Evolutionary conservation across 1,139 yeast species (phyloP).

Genomic region (Kodamaea suecica): DNA sequence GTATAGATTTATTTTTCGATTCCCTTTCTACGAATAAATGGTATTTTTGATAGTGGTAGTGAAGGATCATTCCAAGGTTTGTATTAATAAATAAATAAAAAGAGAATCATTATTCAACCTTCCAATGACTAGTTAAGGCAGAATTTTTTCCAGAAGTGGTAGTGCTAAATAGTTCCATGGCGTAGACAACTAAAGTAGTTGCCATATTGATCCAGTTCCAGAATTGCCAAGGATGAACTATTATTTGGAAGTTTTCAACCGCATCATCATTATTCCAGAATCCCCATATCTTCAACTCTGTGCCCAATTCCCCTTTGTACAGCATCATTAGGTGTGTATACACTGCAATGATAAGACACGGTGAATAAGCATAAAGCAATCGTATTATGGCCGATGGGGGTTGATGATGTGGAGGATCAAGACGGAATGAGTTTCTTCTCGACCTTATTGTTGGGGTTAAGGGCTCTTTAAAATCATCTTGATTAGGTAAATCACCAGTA

Average conservation of each 20-base stretch:
- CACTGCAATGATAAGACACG: conserved; percentile 89
- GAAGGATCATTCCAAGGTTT: background rate
- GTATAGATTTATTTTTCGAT: background rate
- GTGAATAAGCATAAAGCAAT: conserved; percentile 81
- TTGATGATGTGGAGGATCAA: conserved; percentile 22
- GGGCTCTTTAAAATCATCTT: conserved; percentile 1
- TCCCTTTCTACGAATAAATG: conserved; percentile 4
- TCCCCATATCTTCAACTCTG: conserved; percentile 59
- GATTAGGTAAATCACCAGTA: conserved; percentile 1
- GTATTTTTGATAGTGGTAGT: conserved; percentile 2
- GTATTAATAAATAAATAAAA: background rate
- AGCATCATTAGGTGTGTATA: conserved; percentile 92
- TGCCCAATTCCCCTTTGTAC: conserved; percentile 73
- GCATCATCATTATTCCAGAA: conserved; percentile 33
- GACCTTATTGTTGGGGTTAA: conserved; percentile 3
- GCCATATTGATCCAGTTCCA: conserved; percentile 97
- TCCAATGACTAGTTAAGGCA: conserved; percentile 27
- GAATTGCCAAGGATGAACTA: conserved; percentile 81
- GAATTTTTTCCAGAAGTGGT: conserved; percentile 29
- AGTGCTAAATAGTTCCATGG: conserved; percentile 62
- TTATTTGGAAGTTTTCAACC: conserved; percentile 23
- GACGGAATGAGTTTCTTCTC: conserved; percentile 13
- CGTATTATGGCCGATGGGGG: conserved; percentile 49
- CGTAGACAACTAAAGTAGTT: conserved; percentile 73
- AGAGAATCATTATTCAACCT: conserved; percentile 4